Evolutionary conservation across 1,284 basidiomycete species (phyloP).

Genomic region (Heterobasidion occidentale): DNA sequence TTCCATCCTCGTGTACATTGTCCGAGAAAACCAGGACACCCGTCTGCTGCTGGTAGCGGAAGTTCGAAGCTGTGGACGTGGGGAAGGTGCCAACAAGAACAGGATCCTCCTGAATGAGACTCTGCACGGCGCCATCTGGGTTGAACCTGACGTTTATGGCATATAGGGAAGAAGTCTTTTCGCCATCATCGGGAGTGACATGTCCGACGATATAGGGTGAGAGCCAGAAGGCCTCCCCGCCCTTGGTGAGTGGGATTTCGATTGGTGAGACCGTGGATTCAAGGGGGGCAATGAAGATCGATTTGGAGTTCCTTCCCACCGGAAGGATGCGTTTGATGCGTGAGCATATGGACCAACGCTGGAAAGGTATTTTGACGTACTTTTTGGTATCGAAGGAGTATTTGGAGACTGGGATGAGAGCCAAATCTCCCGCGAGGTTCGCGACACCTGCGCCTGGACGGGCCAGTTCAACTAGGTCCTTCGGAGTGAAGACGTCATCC

Average conservation of each 20-base stretch:
- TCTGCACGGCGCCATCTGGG: slow-evolving; percentile 13
- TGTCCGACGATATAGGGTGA: slow-evolving; percentile 60
- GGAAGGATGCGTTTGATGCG: not conserved
- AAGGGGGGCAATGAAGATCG: slow-evolving; percentile 54
- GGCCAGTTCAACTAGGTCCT: slow-evolving; percentile 65
- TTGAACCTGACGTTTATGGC: slow-evolving; percentile 43
- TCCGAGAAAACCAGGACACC: slow-evolving; percentile 68
- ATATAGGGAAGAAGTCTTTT: slow-evolving; percentile 47
- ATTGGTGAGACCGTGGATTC: slow-evolving; percentile 39
- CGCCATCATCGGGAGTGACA: slow-evolving; percentile 45
- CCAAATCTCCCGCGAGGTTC: slow-evolving; percentile 58
- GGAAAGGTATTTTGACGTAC: slow-evolving; percentile 36
- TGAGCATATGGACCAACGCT: not conserved
- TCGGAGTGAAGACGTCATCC: slow-evolving; percentile 56
- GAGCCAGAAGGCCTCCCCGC: slow-evolving; percentile 74
- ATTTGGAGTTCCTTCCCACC: slow-evolving; percentile 52
- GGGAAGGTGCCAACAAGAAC: slow-evolving; percentile 45
- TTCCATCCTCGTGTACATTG: slow-evolving; percentile 67
- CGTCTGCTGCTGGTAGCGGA: slow-evolving; percentile 51
- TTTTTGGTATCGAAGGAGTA: slow-evolving; percentile 64
- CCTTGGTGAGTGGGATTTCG: slow-evolving; percentile 48
- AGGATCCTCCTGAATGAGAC: slow-evolving; percentile 24
- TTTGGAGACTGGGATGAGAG: slow-evolving; percentile 59
- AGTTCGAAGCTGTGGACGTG: slow-evolving; percentile 55
- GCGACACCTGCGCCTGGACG: slow-evolving; percentile 62